A percentile compares a stretch with the other conserved stretches of the same genome.
phyloP scores from a whole-genome alignment of 148 eudicot species.

The Diospyros kaki region DNA sequence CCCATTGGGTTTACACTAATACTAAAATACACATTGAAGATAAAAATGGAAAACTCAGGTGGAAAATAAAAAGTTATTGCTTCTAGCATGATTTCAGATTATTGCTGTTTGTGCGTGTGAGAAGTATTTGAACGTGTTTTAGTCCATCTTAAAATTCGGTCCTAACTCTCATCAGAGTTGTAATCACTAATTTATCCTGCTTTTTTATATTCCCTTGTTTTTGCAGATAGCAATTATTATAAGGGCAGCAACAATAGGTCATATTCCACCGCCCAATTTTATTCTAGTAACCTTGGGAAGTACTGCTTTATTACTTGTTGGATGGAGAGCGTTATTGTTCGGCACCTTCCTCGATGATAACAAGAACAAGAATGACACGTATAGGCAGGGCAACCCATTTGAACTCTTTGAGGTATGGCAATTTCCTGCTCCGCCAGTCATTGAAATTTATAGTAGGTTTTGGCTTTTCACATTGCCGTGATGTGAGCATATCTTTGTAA shows the following conservation, averaged over 20 bases:
- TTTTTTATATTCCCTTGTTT: conserved; percentile 3
- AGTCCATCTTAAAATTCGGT: too few species aligned
- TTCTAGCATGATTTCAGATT: too few species aligned
- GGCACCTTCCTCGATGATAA: conserved; percentile 34
- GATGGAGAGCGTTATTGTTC: conserved; percentile 72
- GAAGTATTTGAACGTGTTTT: too few species aligned
- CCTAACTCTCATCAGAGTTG: neutral
- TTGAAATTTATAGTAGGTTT: neutral
- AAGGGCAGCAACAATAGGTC: conserved; percentile 51
- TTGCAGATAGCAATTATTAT: conserved; percentile 62
- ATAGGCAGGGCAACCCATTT: conserved; percentile 78
- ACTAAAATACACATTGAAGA: too few species aligned
- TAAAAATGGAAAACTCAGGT: too few species aligned
- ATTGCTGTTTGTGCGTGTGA: too few species aligned
- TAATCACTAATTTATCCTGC: neutral
- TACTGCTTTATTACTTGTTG: conserved; percentile 72
- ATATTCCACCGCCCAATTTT: conserved; percentile 59
- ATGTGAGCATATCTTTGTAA: too few species aligned
- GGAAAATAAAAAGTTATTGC: too few species aligned
- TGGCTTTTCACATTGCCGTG: too few species aligned
- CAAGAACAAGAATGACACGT: conserved; percentile 58
- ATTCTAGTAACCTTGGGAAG: conserved; percentile 79
- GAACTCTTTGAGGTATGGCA: conserved; percentile 75
- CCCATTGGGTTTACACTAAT: too few species aligned
- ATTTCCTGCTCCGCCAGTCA: neutral